A percentile compares a stretch with the other conserved stretches of the same genome.
Conservation (phyloP, 371 early-diverging fungal genomes). For the Mucor lusitanicus region DNA sequence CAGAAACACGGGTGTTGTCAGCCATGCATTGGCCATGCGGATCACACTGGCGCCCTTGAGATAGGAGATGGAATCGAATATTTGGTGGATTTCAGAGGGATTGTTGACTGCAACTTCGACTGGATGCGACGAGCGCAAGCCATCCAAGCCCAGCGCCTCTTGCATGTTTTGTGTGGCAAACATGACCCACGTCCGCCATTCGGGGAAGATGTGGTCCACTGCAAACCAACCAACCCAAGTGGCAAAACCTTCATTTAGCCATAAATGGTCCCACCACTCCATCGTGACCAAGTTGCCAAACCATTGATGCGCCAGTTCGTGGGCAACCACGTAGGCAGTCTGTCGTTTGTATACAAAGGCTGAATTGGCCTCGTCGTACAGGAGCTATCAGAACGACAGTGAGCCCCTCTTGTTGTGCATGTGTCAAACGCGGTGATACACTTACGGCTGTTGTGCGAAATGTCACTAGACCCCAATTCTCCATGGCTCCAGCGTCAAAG, state of each 20-base stretch:
- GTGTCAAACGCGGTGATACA: too few species aligned
- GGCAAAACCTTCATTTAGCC: slow-evolving; percentile 98
- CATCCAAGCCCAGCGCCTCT: slow-evolving; percentile 75
- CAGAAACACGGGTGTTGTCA: slow-evolving; percentile 74
- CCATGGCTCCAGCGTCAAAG: slow-evolving; percentile 88
- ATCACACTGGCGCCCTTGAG: slow-evolving; percentile 94
- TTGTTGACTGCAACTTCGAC: slow-evolving; percentile 88
- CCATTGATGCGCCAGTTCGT: slow-evolving; percentile 97
- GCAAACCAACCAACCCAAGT: slow-evolving; percentile 90
- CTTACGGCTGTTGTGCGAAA: slow-evolving; percentile 72
- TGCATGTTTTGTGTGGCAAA: slow-evolving; percentile 77
- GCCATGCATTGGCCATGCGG: slow-evolving; percentile 85
- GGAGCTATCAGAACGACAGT: slow-evolving; percentile 35
- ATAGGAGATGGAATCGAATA: slow-evolving; percentile 86
- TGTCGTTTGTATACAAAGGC: slow-evolving; percentile 68
- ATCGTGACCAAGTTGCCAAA: slow-evolving; percentile 88
- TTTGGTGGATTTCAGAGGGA: slow-evolving; percentile 78
- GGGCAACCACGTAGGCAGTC: slow-evolving; percentile 86
- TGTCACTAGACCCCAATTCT: slow-evolving; percentile 97
- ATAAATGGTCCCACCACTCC: slow-evolving; percentile 92
- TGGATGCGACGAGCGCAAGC: slow-evolving; percentile 87
- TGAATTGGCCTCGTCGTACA: slow-evolving; percentile 69
- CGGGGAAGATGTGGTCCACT: slow-evolving; percentile 76
- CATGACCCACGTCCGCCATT: slow-evolving; percentile 77
- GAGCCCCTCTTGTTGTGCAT: not conserved